phyloP scores from a whole-genome alignment of 768 basidiomycete species.

The Hygrocybe punicea region DNA sequence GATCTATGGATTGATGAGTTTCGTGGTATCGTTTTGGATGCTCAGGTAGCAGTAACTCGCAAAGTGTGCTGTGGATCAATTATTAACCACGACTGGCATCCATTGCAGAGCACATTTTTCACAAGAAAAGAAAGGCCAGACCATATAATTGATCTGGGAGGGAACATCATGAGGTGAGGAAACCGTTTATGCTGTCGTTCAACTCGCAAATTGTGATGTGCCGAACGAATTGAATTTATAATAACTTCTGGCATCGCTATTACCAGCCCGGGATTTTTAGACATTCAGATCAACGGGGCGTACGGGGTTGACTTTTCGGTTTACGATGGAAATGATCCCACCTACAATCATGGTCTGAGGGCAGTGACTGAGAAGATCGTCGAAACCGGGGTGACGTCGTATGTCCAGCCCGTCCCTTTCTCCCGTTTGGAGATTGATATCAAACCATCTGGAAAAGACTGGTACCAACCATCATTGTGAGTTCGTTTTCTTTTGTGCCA shows the following conservation, averaged over 20 bases:
- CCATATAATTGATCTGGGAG: conserved; percentile 63
- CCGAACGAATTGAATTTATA: no score
- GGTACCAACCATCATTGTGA: conserved; percentile 69
- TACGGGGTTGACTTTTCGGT: conserved; percentile 87
- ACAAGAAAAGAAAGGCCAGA: conserved; percentile 56
- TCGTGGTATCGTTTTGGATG: conserved; percentile 69
- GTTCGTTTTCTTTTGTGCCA: conserved; percentile 19
- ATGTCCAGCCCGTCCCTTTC: conserved; percentile 28
- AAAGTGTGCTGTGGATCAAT: no score
- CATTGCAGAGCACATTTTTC: conserved; percentile 63
- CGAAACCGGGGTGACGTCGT: conserved; percentile 88
- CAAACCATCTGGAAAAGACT: conserved; percentile 33
- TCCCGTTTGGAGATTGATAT: conserved; percentile 14
- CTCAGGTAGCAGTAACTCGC: conserved; percentile 49
- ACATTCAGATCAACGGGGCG: conserved; percentile 88
- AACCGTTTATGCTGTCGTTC: not conserved
- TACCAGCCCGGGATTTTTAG: conserved; percentile 75
- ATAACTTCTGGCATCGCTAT: no score
- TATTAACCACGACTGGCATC: conserved; percentile 1
- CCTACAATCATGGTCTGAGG: conserved; percentile 65
- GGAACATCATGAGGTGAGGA: conserved; percentile 69
- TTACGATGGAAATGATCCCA: conserved; percentile 65
- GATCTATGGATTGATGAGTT: conserved; percentile 81
- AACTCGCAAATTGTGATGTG: no score
- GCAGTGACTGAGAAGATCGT: conserved; percentile 71